Percentiles rank a stretch among this genome's conserved stretches.
phyloP scores from a whole-genome alignment of 2,329 filamentous ascomycete species.

The Botrytis fragariae region DNA sequence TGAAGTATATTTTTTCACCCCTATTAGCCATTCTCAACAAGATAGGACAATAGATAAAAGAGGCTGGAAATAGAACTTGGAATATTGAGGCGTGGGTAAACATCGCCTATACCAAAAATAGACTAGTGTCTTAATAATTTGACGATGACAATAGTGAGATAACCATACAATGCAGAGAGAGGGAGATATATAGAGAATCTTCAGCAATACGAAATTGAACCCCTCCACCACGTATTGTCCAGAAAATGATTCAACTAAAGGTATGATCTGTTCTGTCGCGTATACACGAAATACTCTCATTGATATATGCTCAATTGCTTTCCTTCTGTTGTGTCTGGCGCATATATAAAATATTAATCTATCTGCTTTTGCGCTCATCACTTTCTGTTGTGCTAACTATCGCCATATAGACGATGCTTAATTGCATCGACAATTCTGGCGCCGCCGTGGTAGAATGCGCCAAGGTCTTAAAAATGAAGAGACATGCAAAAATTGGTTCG shows the following conservation, averaged over 20 bases:
- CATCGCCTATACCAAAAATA: conserved; percentile 7
- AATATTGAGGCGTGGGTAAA: conserved; percentile 16
- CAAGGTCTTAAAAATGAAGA: conserved; percentile 87
- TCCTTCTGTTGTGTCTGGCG: background rate
- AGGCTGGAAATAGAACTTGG: conserved; percentile 17
- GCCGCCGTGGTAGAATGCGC: conserved; percentile 96
- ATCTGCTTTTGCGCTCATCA: background rate
- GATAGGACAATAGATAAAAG: conserved; percentile 5
- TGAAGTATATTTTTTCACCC: conserved; percentile 13
- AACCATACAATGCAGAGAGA: background rate
- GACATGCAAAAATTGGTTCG: conserved; percentile 83
- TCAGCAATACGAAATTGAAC: conserved; percentile 17
- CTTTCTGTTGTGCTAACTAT: background rate
- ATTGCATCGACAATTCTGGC: conserved; percentile 98
- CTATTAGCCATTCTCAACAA: conserved; percentile 13
- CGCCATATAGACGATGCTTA: conserved; percentile 80
- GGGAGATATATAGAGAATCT: background rate
- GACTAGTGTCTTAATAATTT: conserved; percentile 18
- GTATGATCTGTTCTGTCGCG: conserved; percentile 41
- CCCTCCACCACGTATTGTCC: conserved; percentile 25
- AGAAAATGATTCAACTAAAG: conserved; percentile 91
- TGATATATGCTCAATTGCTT: background rate
- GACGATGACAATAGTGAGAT: conserved; percentile 8
- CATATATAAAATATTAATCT: background rate
- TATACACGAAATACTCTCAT: background rate